Evolutionary conservation across 1,284 basidiomycete genomes (phyloP), one percentile per base, ranked within the genome.

Genomic region (Meripilus lineatus): DNA sequence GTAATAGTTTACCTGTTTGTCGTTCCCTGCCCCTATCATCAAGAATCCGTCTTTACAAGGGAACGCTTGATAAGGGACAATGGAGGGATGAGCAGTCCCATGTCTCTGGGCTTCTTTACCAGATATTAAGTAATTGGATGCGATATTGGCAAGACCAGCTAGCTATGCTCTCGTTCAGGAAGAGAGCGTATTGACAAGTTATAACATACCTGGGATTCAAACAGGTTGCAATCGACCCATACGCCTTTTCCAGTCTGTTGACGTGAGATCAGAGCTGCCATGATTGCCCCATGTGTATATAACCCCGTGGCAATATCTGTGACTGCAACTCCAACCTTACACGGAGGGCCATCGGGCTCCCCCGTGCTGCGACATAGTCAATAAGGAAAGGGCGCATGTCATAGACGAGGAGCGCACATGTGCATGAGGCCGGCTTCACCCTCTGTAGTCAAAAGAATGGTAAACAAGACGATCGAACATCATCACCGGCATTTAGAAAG

Each of bases 361-460:
- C 93, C 93, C 7, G 94, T 97, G 57, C 87, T 89, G 38, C 14
- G 47, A 15, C 28, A 6, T 5, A 1, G 33, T 42, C 8, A 45
- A 17, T 46, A 5, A 30, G 22, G 39, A n/a, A n/a, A 38, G 23
- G 17, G 24, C 11, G 17, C 4, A 33, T n/a, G 36, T 43, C 20
- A 43, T 32, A 32, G 25, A 46, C 46, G 11, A 46, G 34, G 24
- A 32, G 24, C 79, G 48, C 42, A 89, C 84, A 94, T 94, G 64
- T 94, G 91, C 91, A 95, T 94, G 39, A 95, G 66, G 11, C 93
- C 93, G 22, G 92, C 92, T 66, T 95, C 91, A 10, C 83, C 92
- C 61, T 93, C 90, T 36, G 21, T 22, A 8, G 6, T 7, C 20
- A 20, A 10, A 30, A 30, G 28, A 10, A n/a, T 10, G 10, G 10